Conservation (phyloP, 2,329 filamentous ascomycete genomes). For the Capronia americana region DNA sequence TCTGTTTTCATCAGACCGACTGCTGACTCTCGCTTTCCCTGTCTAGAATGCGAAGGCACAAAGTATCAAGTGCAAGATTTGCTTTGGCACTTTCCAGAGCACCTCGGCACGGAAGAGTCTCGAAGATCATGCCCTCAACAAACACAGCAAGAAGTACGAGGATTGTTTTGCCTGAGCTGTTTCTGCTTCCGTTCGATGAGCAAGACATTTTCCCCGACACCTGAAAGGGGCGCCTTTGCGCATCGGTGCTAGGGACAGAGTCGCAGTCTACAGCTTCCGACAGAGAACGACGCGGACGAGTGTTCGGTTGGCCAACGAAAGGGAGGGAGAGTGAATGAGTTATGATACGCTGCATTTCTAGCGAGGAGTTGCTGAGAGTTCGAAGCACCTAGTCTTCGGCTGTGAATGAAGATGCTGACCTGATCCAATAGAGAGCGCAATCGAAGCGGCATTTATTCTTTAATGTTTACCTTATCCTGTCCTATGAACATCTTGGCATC, state of each 20-base stretch:
- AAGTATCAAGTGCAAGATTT: constrained; percentile 77
- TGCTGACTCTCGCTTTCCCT: not conserved
- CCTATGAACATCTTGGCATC: not conserved
- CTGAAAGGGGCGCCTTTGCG: not conserved
- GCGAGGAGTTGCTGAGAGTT: constrained; percentile 1
- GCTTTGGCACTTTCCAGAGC: constrained; percentile 80
- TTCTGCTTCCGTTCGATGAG: not conserved
- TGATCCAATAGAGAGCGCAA: not conserved
- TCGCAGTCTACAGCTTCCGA: not conserved
- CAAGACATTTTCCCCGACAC: not conserved
- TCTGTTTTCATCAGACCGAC: not conserved
- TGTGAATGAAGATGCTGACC: not conserved
- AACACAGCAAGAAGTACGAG: constrained; percentile 72
- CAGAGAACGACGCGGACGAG: not conserved
- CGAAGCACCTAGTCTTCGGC: not conserved
- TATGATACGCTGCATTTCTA: not conserved
- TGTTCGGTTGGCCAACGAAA: not conserved
- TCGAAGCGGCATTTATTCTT: not conserved
- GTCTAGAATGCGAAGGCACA: constrained; percentile 73
- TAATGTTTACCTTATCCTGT: not conserved
- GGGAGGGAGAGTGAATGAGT: not conserved
- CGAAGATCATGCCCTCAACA: constrained; percentile 74
- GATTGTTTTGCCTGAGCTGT: constrained; percentile 69
- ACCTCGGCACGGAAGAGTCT: constrained; percentile 76
- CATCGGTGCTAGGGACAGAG: not conserved